A percentile compares a stretch with the other conserved stretches of the same genome.
Evolutionary conservation across 129 eudicot species (phyloP).

Genomic region (Lactuca saligna): DNA sequence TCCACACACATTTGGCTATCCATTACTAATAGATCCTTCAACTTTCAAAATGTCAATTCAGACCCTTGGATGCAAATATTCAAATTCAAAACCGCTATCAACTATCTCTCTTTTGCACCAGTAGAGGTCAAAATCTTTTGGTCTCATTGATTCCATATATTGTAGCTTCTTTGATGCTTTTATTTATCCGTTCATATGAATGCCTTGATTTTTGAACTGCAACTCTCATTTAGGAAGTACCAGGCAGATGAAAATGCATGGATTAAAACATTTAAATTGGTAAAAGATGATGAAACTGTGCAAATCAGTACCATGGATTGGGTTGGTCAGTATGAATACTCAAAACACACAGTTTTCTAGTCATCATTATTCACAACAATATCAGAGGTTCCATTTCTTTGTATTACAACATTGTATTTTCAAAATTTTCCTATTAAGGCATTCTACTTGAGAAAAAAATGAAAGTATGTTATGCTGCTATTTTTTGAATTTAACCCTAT

Average conservation of each 20-base stretch:
- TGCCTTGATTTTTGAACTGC: no score
- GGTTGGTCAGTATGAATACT: constrained; percentile 82
- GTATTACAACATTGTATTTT: no score
- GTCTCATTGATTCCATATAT: no score
- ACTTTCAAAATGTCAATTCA: constrained; percentile 47
- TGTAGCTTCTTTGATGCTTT: no score
- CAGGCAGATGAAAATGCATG: constrained; percentile 90
- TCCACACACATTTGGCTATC: constrained; percentile 42
- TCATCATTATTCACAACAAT: constrained; percentile 69
- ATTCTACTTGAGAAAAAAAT: no score
- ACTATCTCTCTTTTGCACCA: constrained; percentile 87
- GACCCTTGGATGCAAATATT: constrained; percentile 38
- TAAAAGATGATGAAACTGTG: constrained; percentile 49
- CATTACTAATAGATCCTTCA: constrained; percentile 54
- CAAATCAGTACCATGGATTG: constrained; percentile 89
- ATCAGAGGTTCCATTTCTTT: constrained; percentile 50
- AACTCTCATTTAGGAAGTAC: constrained; percentile 22
- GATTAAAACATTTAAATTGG: constrained; percentile 76
- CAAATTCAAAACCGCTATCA: constrained; percentile 37
- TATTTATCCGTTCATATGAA: no score
- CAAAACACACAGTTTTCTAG: constrained; percentile 62
- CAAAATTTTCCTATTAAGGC: no score
- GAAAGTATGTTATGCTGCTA: neutral
- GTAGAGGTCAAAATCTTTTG: constrained; percentile 51
- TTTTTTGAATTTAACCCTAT: neutral